phyloP scores from a whole-genome alignment of 805 yeast species.

The Metschnikowia picachoensis region DNA sequence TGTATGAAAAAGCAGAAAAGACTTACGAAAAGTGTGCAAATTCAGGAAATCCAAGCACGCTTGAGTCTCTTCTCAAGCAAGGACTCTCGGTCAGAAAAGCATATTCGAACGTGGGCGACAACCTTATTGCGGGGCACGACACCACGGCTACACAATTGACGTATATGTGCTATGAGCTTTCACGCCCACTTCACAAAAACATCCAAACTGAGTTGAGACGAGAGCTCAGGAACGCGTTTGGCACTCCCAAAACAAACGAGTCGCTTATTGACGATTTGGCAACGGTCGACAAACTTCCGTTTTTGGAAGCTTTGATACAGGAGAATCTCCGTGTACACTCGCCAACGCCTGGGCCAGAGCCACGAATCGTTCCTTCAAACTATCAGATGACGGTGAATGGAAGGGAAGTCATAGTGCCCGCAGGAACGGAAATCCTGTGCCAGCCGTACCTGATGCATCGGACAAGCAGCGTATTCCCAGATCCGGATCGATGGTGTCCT shows the following conservation, averaged over 20 bases:
- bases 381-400: slow-evolving; percentile 17
- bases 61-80: slow-evolving; percentile 30
- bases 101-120: slow-evolving; percentile 48
- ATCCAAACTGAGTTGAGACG: slow-evolving; percentile 45
- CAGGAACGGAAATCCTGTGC: slow-evolving; percentile 54
- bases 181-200: slow-evolving; percentile 42
- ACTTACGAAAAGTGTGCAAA: slow-evolving; percentile 20
- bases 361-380: slow-evolving; percentile 41
- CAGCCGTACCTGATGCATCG: slow-evolving; percentile 68
- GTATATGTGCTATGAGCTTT: slow-evolving; percentile 54
- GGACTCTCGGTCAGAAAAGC: slow-evolving; percentile 32
- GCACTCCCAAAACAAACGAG: slow-evolving; percentile 21
- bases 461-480: slow-evolving; percentile 43
- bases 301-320: slow-evolving; percentile 55
- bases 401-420: slow-evolving; percentile 35
- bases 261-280: slow-evolving; percentile 28
- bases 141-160: slow-evolving; percentile 47
- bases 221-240: slow-evolving; percentile 43
- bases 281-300: slow-evolving; percentile 50
- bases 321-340: slow-evolving; percentile 63
- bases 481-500: slow-evolving; percentile 51
- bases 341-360: slow-evolving; percentile 73
- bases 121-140: slow-evolving; percentile 74
- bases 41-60: slow-evolving; percentile 25
- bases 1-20: slow-evolving; percentile 33